phyloP scores from a whole-genome alignment of 2,329 filamentous ascomycete species.

The Fusarium azukiicola region DNA sequence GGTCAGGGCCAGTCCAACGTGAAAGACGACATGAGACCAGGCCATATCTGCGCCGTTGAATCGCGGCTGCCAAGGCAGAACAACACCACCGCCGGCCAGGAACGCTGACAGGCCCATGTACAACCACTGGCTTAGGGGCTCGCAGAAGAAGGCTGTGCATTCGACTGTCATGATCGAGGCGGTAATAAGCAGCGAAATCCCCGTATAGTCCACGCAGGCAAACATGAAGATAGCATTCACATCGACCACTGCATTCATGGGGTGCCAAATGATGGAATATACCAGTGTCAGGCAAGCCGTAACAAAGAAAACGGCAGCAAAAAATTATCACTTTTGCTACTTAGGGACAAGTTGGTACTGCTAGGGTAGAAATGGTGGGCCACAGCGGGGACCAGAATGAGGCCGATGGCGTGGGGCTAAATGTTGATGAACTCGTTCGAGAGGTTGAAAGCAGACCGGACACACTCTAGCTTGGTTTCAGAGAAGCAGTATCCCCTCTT shows the following conservation, averaged over 20 bases:
- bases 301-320: slow-evolving; percentile 97
- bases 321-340: slow-evolving; percentile 92
- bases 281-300: slow-evolving; percentile 96
- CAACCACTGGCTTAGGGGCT: slow-evolving; percentile 90
- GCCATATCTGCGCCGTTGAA: slow-evolving; percentile 97
- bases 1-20: slow-evolving; percentile 91
- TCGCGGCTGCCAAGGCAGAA: slow-evolving; percentile 96
- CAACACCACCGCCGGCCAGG: slow-evolving; percentile 92
- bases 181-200: slow-evolving; percentile 96
- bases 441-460: slow-evolving; percentile 89
- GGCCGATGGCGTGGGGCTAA: slow-evolving; percentile 95
- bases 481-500: slow-evolving; percentile 95
- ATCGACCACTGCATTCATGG: slow-evolving; percentile 98
- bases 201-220: slow-evolving; percentile 98
- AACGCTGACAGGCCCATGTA: slow-evolving; percentile 92
- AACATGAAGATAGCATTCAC: slow-evolving; percentile 95
- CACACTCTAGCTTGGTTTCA: slow-evolving; percentile 93
- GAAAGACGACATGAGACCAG: slow-evolving; percentile 96
- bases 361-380: slow-evolving; percentile 98
- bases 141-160: slow-evolving; percentile 99
- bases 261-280: slow-evolving; percentile 98
- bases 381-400: slow-evolving; percentile 91
- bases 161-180: slow-evolving; percentile 99
- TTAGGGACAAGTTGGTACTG: slow-evolving; percentile 91
- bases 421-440: slow-evolving; percentile 99